A percentile compares a stretch with the other conserved stretches of the same genome.
These are phyloP conservation scores for Lactarius hengduanensis DNA, from an alignment of 768 basidiomycete species.

Conservation along the genomic window DNA sequence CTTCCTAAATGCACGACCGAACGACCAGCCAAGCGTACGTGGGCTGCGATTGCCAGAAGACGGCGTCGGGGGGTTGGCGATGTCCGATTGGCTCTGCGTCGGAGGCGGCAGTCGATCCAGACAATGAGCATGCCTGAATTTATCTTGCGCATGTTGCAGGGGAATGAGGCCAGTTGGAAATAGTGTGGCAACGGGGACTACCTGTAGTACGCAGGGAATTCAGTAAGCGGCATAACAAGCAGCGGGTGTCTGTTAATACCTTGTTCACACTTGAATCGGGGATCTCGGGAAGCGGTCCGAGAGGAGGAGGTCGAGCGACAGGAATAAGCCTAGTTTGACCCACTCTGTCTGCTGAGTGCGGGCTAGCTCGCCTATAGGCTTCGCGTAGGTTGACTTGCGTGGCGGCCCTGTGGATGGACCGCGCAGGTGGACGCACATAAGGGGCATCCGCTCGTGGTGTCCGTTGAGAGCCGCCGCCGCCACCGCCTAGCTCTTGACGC, in stretches of 20 bases:
- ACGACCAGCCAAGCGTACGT: slow-evolving; percentile 12
- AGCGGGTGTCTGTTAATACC: background rate
- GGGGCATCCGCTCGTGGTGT: background rate
- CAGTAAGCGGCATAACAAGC: background rate
- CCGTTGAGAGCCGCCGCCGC: background rate
- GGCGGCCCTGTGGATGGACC: slow-evolving; percentile 6
- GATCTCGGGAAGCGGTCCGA: background rate
- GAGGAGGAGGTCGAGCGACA: background rate
- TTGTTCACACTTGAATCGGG: background rate
- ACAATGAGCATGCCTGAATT: slow-evolving; percentile 26
- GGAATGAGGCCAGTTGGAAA: slow-evolving; percentile 20
- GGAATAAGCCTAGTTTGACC: background rate
- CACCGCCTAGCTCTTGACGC: background rate
- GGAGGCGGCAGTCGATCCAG: slow-evolving; percentile 15
- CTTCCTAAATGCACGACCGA: slow-evolving; percentile 16
- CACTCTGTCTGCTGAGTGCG: background rate
- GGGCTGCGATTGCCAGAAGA: slow-evolving; percentile 3
- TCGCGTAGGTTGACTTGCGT: slow-evolving; percentile 20
- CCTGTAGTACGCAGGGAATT: slow-evolving; percentile 1
- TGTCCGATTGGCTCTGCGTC: background rate
- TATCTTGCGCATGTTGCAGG: slow-evolving; percentile 15
- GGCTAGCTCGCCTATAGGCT: slow-evolving; percentile 1
- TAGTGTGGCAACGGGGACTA: slow-evolving; percentile 11
- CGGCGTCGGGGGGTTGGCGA: background rate
- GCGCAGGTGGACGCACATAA: background rate